phyloP scores from a whole-genome alignment of 257 asterid species.

The Solanum lycopersicoides region DNA sequence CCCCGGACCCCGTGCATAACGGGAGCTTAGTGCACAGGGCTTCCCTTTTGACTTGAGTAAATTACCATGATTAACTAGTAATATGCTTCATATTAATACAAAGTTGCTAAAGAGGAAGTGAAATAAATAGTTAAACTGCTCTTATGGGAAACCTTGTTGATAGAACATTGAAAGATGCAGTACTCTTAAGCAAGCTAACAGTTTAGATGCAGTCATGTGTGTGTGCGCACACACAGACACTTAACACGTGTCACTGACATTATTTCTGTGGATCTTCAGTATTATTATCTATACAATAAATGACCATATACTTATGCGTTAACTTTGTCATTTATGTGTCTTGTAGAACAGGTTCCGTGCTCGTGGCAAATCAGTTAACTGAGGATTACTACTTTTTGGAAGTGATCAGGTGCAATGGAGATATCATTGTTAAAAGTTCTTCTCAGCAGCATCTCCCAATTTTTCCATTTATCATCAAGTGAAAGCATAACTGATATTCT shows the following conservation, averaged over 20 bases:
- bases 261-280: neutral
- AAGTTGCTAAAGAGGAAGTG: neutral
- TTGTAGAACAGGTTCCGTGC: neutral
- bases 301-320: neutral
- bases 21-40: neutral
- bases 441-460: slow-evolving; percentile 13
- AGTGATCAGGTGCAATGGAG: slow-evolving; percentile 19
- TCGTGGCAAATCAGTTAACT: neutral
- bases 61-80: neutral
- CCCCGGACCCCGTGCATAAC: accelerated
- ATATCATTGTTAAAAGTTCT: slow-evolving; percentile 15
- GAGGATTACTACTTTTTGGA: neutral
- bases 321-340: neutral
- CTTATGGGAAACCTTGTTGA: neutral
- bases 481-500: slow-evolving; percentile 8
- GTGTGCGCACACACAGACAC: neutral
- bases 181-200: neutral
- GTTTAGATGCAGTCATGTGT: neutral
- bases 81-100: neutral
- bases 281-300: neutral
- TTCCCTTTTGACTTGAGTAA: neutral
- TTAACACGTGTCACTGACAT: neutral
- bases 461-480: slow-evolving; percentile 8
- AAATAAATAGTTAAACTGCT: neutral
- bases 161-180: neutral